Conservation (phyloP, 2,329 filamentous ascomycete genomes). For the Alternaria longipes region DNA sequence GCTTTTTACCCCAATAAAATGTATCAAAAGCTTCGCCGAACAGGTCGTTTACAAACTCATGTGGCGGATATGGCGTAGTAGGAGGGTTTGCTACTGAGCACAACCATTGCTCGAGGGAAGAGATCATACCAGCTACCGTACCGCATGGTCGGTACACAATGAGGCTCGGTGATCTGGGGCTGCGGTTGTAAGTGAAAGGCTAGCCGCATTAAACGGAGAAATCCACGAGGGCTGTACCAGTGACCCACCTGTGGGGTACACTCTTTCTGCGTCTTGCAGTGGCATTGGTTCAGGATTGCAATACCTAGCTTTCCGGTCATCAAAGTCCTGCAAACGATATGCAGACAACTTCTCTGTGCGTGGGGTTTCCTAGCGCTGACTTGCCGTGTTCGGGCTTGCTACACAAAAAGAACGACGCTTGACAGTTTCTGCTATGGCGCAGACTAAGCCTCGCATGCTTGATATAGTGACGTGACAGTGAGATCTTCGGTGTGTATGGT, state of each 20-base stretch:
- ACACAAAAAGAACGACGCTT: conserved; percentile 31
- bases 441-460: conserved; percentile 19
- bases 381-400: conserved; percentile 22
- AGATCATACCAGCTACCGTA: conserved; percentile 10
- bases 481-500: conserved; percentile 12
- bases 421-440: conserved; percentile 5
- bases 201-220: conserved; percentile 32
- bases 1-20: neutral
- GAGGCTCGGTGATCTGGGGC: conserved; percentile 28
- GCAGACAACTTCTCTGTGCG: conserved; percentile 14
- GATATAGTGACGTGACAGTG: conserved; percentile 15
- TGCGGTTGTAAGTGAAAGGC: conserved; percentile 29
- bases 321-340: conserved; percentile 23
- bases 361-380: conserved; percentile 33
- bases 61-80: neutral
- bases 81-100: neutral
- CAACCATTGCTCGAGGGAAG: neutral
- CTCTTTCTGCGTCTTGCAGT: conserved; percentile 17
- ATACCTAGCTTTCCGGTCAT: conserved; percentile 21
- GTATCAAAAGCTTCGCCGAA: neutral
- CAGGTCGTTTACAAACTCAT: neutral
- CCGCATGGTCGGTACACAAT: conserved; percentile 18
- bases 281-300: conserved; percentile 17
- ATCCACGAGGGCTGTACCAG: conserved; percentile 30
- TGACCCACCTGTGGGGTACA: conserved; percentile 16